Percentiles rank a stretch among this genome's conserved stretches.
These are phyloP conservation scores for Sclerotinia sclerotiorum DNA, from an alignment of 2,329 filamentous ascomycete genomes.

Conservation along the genomic window DNA sequence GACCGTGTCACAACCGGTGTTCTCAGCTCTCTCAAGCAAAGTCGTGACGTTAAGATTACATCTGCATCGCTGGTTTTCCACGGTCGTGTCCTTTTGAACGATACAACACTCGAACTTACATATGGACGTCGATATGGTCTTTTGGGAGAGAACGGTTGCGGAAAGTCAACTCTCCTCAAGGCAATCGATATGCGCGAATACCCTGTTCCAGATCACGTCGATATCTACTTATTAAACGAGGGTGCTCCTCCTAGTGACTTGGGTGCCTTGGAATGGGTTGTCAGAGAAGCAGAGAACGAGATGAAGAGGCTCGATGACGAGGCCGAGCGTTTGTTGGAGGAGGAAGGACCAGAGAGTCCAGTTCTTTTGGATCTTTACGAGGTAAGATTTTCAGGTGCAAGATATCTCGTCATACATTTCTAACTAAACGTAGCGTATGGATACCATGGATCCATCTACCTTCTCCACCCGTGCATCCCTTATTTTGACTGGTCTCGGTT, in stretches of 20 bases:
- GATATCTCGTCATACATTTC: conserved; percentile 15
- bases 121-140: conserved; percentile 92
- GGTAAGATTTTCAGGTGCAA: conserved; percentile 51
- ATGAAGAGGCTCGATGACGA: conserved; percentile 84
- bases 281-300: conserved; percentile 90
- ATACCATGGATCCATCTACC: conserved; percentile 97
- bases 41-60: conserved; percentile 95
- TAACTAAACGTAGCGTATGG: conserved; percentile 71
- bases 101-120: conserved; percentile 89
- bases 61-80: conserved; percentile 95
- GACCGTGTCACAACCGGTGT: conserved; percentile 99
- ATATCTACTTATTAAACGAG: conserved; percentile 98
- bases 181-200: conserved; percentile 91
- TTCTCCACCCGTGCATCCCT: conserved; percentile 94
- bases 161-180: conserved; percentile 97
- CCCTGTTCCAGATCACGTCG: conserved; percentile 92
- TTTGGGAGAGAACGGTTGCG: conserved; percentile 95
- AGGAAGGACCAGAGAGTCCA: conserved; percentile 86
- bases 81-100: conserved; percentile 91
- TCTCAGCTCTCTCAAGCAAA: conserved; percentile 76
- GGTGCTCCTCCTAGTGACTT: conserved; percentile 86
- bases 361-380: conserved; percentile 94
- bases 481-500: conserved; percentile 96
- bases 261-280: conserved; percentile 95
- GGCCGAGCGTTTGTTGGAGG: conserved; percentile 87